phyloP scores from a whole-genome alignment of 2,329 filamentous ascomycete genomes.

The Colletotrichum sp. region DNA sequence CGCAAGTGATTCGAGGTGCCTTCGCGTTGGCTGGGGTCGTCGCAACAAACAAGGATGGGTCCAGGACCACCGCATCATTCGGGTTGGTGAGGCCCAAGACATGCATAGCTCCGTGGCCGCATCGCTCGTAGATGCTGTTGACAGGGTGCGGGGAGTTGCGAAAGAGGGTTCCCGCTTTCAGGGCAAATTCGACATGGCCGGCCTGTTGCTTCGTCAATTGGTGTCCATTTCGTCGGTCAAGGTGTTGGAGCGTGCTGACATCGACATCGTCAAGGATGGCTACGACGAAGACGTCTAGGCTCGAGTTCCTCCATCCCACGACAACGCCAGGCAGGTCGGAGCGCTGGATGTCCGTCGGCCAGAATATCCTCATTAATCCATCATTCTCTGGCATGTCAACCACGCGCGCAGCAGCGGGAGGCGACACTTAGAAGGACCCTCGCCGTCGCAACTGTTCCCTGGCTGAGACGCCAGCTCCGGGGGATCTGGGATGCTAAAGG shows the following conservation, averaged over 20 bases:
- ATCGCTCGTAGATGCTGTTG: slow-evolving; percentile 81
- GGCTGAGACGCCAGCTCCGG: slow-evolving; percentile 84
- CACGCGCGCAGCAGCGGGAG: slow-evolving; percentile 29
- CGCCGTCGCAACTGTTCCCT: slow-evolving; percentile 92
- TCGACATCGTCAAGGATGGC: slow-evolving; percentile 90
- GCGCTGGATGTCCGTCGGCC: slow-evolving; percentile 84
- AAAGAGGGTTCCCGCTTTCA: slow-evolving; percentile 83
- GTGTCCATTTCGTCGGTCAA: background rate
- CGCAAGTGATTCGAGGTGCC: slow-evolving; percentile 77
- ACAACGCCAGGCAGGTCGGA: slow-evolving; percentile 81
- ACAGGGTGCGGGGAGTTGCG: slow-evolving; percentile 82
- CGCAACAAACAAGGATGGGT: slow-evolving; percentile 73
- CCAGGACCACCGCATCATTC: slow-evolving; percentile 56
- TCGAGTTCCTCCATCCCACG: slow-evolving; percentile 95
- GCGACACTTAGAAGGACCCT: slow-evolving; percentile 81
- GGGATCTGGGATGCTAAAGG: slow-evolving; percentile 78
- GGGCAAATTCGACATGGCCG: slow-evolving; percentile 83
- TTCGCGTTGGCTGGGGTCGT: slow-evolving; percentile 54
- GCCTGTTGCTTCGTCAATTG: slow-evolving; percentile 53
- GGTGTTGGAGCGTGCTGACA: slow-evolving; percentile 52
- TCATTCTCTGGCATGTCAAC: slow-evolving; percentile 74
- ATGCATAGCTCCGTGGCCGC: slow-evolving; percentile 81
- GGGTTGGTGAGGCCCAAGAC: slow-evolving; percentile 86
- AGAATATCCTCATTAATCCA: slow-evolving; percentile 98
- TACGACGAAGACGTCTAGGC: slow-evolving; percentile 87